Base-by-base conservation (phyloP, 75 land plant genomes). In the Pinus taeda region DNA sequence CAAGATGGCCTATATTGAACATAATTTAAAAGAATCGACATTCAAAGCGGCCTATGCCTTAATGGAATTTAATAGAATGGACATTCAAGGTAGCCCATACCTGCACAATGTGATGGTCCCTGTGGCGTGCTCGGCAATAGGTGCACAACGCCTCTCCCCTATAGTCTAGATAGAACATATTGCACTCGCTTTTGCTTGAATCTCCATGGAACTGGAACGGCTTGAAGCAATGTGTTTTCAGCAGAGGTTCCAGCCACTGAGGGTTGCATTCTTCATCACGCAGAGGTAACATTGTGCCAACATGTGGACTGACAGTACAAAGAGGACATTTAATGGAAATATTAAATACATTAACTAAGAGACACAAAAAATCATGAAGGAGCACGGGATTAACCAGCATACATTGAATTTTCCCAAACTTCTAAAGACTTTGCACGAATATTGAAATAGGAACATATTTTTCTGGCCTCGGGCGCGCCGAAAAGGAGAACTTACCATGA, bases 131-230 rank as follows among this genome's bases (percentile, higher is more conserved):
- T 22, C 79, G 75, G 79, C 94, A 92, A 76, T 75, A 82, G 2
- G 88, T 83, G 71, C 94, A 92, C 56, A 92, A 75, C 12, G 94
- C 88, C 26, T 65, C 57, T 18, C 87, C 88, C 77, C 63, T 80
- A 60, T 90, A 92, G 56, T 92, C 92, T 72, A 90, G 83, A 76
- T 92, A 92, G 76, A 79, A 92, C 76, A 85, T 49, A n/a, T 92
- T 92, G 88, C 94, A 90, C 77, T 89, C 94, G 69, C 78, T 87
- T 66, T 87, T 87, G 79, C 59, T 82, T 60, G 86, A 79, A 73
- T 88, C 85, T 2, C 57, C 83, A 70, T 92, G 94, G 4, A 75
- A 59, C 8, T 26, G 26, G 26, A 26, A 92, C 36, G 88, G 84
- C 7, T 45, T 59, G 80, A 92, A 92, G 83, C 79, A 92, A 30